Percentiles rank a stretch among this genome's conserved stretches.
phyloP scores from a whole-genome alignment of 208 protist species.

The Wallacemonas sp. region DNA sequence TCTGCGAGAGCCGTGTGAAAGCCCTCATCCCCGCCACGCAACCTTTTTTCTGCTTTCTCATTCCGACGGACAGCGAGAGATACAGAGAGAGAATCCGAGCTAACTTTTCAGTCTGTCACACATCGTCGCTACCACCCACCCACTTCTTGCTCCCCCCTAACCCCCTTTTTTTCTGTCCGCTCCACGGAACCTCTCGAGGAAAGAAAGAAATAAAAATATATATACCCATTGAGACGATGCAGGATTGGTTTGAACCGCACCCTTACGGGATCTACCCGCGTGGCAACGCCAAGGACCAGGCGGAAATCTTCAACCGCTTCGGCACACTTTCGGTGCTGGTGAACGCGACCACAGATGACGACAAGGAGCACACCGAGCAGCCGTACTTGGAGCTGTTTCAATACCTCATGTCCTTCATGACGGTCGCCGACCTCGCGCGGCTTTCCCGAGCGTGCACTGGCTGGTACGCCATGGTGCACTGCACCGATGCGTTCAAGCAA shows the following conservation, averaged over 20 bases:
- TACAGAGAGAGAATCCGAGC: no score
- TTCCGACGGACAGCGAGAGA: no score
- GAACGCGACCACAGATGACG: constrained; percentile 39
- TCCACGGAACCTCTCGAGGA: no score
- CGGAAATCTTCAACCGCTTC: constrained; percentile 58
- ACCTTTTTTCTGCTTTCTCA: no score
- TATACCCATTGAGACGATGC: constrained; percentile 30
- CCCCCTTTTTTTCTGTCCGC: no score
- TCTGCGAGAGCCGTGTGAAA: no score
- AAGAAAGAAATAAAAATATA: no score
- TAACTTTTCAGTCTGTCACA: no score
- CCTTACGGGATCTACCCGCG: constrained; percentile 82
- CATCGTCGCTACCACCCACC: no score
- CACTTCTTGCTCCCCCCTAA: no score
- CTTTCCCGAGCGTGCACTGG: constrained; percentile 75
- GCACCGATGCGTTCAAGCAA: constrained; percentile 78
- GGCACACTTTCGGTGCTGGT: constrained; percentile 68
- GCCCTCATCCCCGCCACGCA: no score
- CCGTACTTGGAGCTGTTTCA: constrained; percentile 73
- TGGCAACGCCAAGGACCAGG: constrained; percentile 55
- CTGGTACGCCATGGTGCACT: constrained; percentile 83
- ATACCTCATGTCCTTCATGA: constrained; percentile 63
- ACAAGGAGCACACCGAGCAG: constrained; percentile 64
- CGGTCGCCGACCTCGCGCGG: constrained; percentile 64
- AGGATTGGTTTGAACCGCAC: constrained; percentile 79